Percentiles rank a stretch among this genome's conserved stretches.
These are phyloP conservation scores for Arabis hirsuta DNA, from an alignment of 345 rosid genomes.

Conservation along the genomic window DNA sequence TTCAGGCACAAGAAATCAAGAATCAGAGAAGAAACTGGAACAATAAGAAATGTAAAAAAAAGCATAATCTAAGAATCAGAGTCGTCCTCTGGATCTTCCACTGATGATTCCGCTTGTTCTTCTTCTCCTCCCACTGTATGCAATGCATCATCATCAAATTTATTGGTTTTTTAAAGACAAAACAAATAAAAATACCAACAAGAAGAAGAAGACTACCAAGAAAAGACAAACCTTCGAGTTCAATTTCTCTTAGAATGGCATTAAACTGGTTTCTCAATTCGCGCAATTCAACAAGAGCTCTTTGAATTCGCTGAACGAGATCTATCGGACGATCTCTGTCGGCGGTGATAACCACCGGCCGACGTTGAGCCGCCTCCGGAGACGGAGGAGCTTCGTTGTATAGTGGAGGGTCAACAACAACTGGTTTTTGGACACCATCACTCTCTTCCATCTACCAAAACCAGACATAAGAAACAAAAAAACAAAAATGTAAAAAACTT, in stretches of 20 bases:
- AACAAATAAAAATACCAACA: background rate
- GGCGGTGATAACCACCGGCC: conserved; percentile 6
- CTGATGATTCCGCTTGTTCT: conserved; percentile 44
- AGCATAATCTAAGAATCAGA: conserved; percentile 39
- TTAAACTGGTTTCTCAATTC: conserved; percentile 43
- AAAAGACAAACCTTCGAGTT: conserved; percentile 23
- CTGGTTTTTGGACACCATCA: conserved; percentile 39
- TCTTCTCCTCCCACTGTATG: conserved; percentile 38
- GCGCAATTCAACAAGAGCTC: conserved; percentile 37
- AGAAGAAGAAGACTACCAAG: background rate
- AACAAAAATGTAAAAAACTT: conserved; percentile 28
- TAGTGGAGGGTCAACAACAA: conserved; percentile 44
- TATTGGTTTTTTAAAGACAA: background rate
- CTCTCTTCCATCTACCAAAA: conserved; percentile 38
- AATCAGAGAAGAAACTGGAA: background rate
- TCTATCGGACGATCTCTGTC: conserved; percentile 19
- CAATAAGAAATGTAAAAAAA: background rate
- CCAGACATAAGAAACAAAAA: background rate
- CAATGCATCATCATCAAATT: background rate
- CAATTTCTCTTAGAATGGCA: conserved; percentile 40
- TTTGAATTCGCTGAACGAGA: conserved; percentile 38
- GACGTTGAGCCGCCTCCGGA: conserved; percentile 7
- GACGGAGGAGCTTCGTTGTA: conserved; percentile 30
- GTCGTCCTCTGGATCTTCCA: conserved; percentile 46
- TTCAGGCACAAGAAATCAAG: background rate